Evolutionary conservation across 2,329 filamentous ascomycete species (phyloP), one percentile per base, ranked within the genome.

Genomic region (Curvularia sp.): DNA sequence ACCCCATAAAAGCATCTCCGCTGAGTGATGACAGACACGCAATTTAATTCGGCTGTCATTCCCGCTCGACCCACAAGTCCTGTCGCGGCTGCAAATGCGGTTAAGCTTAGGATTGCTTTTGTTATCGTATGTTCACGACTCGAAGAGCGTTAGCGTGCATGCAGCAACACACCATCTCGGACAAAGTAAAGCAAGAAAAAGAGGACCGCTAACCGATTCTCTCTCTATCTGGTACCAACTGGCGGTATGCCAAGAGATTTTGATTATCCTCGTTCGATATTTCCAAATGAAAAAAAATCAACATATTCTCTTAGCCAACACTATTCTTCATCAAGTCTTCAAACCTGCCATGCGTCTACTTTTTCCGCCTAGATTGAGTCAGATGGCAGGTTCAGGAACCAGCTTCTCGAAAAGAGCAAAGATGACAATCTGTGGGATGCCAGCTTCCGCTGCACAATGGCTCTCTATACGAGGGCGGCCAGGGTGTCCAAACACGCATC

Each of bases 1-100:
- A 35, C 6, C 39, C 41, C 47, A 31, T 39, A 22, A 28, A 28
- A 50, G 22, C 24, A 20, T 18, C 43, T 26, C 50, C 22, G 46
- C 55, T 42, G 20, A 31, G 15, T 31, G 46, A 50, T 28, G 42
- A 28, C 50, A 18, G 46, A 24, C 26, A 18, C 24, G 48, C 24
- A 30, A 28, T 20, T 47, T 12, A 48, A 20, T 33, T n/a, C 33
- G 30, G 44, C 10, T 10, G 5, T 7, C 41, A 43, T 43, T 24
- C 41, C 41, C 41, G 41, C 20, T 26, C 41, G 41, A 43, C 22
- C 41, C 41, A 24, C 28, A 33, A 33, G 10, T 22, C 26, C 18
- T 18, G 10, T 48, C 9, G 18, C 28, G 38, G 31, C 35, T 20
- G 30, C 18, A 18, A 22, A 24, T 54, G 52, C 35, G 22, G 41